Conservation (phyloP, 805 yeast genomes). For the Tetrapisispora phaffii region DNA sequence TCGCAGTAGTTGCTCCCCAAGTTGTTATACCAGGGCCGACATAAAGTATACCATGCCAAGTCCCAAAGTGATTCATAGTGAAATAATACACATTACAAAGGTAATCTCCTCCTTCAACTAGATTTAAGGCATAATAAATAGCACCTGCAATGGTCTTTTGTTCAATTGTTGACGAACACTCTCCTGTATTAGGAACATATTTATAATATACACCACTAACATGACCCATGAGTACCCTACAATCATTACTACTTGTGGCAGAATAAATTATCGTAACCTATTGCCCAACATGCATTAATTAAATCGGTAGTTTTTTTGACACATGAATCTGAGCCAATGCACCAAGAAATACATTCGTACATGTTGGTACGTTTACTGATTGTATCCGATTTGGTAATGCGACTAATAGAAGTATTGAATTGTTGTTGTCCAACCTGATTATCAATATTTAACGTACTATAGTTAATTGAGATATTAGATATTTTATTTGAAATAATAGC, state of each 20-base stretch:
- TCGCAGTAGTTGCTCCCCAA: not conserved
- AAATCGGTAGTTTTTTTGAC: not conserved
- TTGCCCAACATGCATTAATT: not conserved
- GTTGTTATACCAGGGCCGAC: not conserved
- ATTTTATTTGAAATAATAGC: not conserved
- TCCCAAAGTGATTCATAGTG: not conserved
- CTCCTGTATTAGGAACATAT: not conserved
- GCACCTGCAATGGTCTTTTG: not conserved
- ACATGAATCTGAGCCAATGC: not conserved
- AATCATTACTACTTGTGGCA: not conserved
- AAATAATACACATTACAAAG: not conserved
- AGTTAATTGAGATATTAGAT: not conserved
- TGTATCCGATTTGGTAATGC: not conserved
- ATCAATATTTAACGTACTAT: not conserved
- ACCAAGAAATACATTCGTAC: not conserved
- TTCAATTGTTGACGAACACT: no score
- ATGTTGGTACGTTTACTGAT: not conserved
- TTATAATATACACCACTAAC: not conserved
- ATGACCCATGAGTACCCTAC: not conserved
- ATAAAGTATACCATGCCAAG: not conserved
- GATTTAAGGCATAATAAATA: not conserved
- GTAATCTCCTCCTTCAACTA: not conserved
- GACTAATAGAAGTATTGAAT: not conserved
- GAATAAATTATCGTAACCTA: not conserved
- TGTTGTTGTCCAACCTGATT: not conserved